Conservation (phyloP, 2,329 filamentous ascomycete genomes). For the Nothopassalora personata region DNA sequence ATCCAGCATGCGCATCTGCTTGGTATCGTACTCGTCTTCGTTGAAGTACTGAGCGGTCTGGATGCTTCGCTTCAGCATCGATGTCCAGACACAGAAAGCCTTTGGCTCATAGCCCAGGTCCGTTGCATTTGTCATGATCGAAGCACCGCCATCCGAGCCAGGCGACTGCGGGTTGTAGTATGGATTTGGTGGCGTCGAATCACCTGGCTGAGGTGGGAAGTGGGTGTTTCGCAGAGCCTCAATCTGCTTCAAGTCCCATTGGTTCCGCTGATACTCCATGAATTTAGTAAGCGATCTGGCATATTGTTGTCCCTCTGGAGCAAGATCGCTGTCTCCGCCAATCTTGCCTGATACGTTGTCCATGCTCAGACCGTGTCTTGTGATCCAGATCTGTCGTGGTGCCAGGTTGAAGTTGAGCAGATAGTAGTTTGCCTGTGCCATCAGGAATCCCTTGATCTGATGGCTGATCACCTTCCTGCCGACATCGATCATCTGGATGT, state of each 20-base stretch:
- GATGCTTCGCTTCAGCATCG: constrained; percentile 86
- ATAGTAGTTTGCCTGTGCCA: constrained; percentile 88
- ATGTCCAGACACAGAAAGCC: constrained; percentile 97
- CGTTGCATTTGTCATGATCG: constrained; percentile 14
- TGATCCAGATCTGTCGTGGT: constrained; percentile 96
- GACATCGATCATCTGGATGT: constrained; percentile 97
- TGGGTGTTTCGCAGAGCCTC: constrained; percentile 69
- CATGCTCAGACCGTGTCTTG: constrained; percentile 81
- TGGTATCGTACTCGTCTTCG: constrained; percentile 92
- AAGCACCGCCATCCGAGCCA: constrained; percentile 8
- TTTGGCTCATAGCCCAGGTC: constrained; percentile 53
- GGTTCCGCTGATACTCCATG: constrained; percentile 70
- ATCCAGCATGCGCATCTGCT: constrained; percentile 68
- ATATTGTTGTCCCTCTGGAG: constrained; percentile 72
- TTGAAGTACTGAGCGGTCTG: constrained; percentile 87
- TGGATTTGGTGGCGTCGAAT: constrained; percentile 91
- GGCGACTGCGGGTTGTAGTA: constrained; percentile 56
- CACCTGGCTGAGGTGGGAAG: constrained; percentile 85
- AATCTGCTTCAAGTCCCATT: constrained; percentile 79
- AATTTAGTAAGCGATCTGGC: constrained; percentile 75
- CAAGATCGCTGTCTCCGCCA: constrained; percentile 82
- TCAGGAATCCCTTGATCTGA: constrained; percentile 85
- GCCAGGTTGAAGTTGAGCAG: constrained; percentile 95
- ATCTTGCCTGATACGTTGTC: constrained; percentile 87
- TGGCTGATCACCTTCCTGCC: constrained; percentile 89